Evolutionary conservation across 1,284 basidiomycete genomes (phyloP).

Genomic region (Tilletia walkeri): DNA sequence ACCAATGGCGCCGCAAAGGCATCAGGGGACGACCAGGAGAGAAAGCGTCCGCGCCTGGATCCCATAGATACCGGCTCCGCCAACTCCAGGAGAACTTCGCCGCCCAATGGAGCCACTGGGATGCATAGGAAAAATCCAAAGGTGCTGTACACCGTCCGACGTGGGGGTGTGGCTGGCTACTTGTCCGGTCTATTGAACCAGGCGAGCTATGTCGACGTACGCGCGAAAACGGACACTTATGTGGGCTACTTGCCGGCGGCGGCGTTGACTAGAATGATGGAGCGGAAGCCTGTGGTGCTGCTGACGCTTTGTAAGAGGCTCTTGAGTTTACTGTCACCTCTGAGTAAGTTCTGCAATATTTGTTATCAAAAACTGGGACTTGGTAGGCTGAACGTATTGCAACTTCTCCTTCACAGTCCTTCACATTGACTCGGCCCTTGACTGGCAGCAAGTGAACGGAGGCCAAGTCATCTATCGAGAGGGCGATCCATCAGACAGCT

Average conservation of each 20-base stretch:
- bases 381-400: background rate
- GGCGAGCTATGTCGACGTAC: slow-evolving; percentile 92
- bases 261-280: slow-evolving; percentile 83
- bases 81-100: background rate
- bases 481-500: slow-evolving; percentile 83
- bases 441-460: slow-evolving; percentile 96
- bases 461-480: slow-evolving; percentile 88
- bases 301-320: slow-evolving; percentile 94
- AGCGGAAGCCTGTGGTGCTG: slow-evolving; percentile 89
- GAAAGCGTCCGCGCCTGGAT: slow-evolving; percentile 3
- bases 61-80: background rate
- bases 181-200: slow-evolving; percentile 89
- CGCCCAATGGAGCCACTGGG: background rate
- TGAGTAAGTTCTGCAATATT: slow-evolving; percentile 64
- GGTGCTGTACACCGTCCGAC: slow-evolving; percentile 79
- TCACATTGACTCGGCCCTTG: slow-evolving; percentile 93
- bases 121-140: slow-evolving; percentile 26
- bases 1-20: background rate
- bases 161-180: slow-evolving; percentile 93
- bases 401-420: slow-evolving; percentile 62
- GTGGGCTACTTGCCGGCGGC: slow-evolving; percentile 89
- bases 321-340: slow-evolving; percentile 86
- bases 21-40: background rate
- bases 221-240: slow-evolving; percentile 93
- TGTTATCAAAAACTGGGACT: too few relatives aligned